phyloP scores from a whole-genome alignment of 805 yeast genomes.

The Pichia insulana region DNA sequence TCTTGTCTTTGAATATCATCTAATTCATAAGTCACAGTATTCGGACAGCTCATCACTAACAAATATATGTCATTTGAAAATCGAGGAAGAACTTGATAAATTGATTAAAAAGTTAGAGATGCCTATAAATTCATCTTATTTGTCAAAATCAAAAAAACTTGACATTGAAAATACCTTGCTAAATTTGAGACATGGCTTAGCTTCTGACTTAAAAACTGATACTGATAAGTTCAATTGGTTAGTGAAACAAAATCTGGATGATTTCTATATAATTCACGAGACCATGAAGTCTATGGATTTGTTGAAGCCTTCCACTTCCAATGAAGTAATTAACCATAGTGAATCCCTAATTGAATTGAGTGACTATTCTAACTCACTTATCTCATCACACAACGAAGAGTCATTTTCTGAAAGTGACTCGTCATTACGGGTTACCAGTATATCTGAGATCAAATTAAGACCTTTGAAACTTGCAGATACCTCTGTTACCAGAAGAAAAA shows the following conservation, averaged over 20 bases:
- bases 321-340: not conserved
- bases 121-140: conserved; percentile 3
- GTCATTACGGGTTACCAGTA: not conserved
- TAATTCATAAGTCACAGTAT: conserved; percentile 15
- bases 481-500: not conserved
- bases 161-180: conserved; percentile 12
- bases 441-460: not conserved
- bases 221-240: conserved; percentile 17
- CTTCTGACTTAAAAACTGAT: conserved; percentile 17
- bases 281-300: conserved; percentile 16
- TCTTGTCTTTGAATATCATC: conserved; percentile 22
- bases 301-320: not conserved
- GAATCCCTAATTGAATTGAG: conserved; percentile 7
- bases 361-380: not conserved
- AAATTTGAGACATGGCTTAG: conserved; percentile 16
- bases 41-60: conserved; percentile 13
- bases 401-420: not conserved
- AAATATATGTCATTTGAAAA: conserved; percentile 17
- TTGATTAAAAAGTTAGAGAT: conserved; percentile 13
- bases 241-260: conserved; percentile 22
- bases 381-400: not conserved
- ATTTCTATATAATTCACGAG: conserved; percentile 21
- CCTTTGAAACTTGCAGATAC: not conserved
- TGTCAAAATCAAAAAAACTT: conserved; percentile 10
- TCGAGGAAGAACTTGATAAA: conserved; percentile 12